Conservation (phyloP, 78 protist genomes). For the Polysphondylium violaceum region DNA sequence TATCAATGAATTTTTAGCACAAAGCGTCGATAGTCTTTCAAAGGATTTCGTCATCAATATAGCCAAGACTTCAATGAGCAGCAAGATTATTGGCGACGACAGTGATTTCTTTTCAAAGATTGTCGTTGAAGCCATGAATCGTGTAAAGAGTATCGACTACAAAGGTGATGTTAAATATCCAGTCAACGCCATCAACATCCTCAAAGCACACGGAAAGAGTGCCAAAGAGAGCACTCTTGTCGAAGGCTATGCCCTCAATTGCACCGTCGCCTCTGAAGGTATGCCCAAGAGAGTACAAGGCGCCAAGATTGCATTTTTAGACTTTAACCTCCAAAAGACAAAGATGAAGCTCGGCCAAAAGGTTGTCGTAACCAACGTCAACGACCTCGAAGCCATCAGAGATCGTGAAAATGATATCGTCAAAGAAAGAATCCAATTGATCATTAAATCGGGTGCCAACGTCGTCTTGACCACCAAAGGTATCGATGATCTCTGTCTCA, state of each 20-base stretch:
- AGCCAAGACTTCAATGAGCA: conserved; percentile 98
- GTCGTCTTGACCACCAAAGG: conserved; percentile 99
- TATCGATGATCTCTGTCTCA: conserved; percentile 96
- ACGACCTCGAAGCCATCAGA: conserved; percentile 93
- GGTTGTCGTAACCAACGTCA: conserved; percentile 94
- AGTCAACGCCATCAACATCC: conserved; percentile 93
- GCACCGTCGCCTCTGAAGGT: conserved; percentile 94
- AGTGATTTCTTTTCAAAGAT: conserved; percentile 96
- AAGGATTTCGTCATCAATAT: conserved; percentile 92
- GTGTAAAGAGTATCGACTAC: conserved; percentile 90
- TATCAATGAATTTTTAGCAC: conserved; percentile 84
- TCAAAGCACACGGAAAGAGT: conserved; percentile 97
- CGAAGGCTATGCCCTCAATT: conserved; percentile 96
- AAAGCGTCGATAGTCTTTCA: conserved; percentile 87
- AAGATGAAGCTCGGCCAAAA: conserved; percentile 93
- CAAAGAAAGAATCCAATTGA: conserved; percentile 84
- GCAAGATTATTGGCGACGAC: conserved; percentile 96
- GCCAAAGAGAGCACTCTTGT: conserved; percentile 89
- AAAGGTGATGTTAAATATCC: conserved; percentile 95
- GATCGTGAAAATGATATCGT: conserved; percentile 78
- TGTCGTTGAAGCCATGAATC: conserved; percentile 94
- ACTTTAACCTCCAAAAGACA: conserved; percentile 93
- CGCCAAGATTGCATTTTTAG: conserved; percentile 99
- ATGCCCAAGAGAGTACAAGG: conserved; percentile 93
- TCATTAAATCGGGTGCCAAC: conserved; percentile 98